phyloP scores from a whole-genome alignment of 2,329 filamentous ascomycete species.

The Trichoderma sp. region DNA sequence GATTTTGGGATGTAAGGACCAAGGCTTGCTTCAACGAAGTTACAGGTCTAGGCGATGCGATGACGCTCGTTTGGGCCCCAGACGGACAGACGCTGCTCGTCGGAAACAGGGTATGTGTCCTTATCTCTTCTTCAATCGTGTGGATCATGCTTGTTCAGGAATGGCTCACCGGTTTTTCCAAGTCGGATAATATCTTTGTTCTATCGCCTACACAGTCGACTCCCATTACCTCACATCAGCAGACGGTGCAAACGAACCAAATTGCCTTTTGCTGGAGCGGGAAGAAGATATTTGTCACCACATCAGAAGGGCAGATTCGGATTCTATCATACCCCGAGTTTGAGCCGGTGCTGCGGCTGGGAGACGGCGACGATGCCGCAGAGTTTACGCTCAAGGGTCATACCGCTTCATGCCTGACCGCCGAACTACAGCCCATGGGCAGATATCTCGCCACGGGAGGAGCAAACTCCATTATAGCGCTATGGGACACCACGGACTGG shows the following conservation, averaged over 20 bases:
- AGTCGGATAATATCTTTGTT: conserved; percentile 61
- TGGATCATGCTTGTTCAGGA: background rate
- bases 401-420: conserved; percentile 66
- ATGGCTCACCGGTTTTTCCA: conserved; percentile 1
- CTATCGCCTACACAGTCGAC: conserved; percentile 58
- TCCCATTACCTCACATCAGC: conserved; percentile 56
- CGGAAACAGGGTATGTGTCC: conserved; percentile 62
- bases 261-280: conserved; percentile 72
- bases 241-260: conserved; percentile 66
- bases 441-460: conserved; percentile 72
- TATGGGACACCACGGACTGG: conserved; percentile 79
- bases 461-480: conserved; percentile 68
- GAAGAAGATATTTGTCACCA: conserved; percentile 66
- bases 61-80: conserved; percentile 71
- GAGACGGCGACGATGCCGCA: conserved; percentile 41
- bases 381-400: conserved; percentile 68
- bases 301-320: conserved; percentile 66
- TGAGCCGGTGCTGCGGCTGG: conserved; percentile 51
- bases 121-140: background rate
- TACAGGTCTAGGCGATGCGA: conserved; percentile 62
- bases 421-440: conserved; percentile 67
- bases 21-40: conserved; percentile 69
- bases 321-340: conserved; percentile 66
- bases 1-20: conserved; percentile 76
- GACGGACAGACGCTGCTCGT: conserved; percentile 68